Base-by-base conservation (phyloP, 148 eudicot species). In the Fallopia convolvulus region DNA sequence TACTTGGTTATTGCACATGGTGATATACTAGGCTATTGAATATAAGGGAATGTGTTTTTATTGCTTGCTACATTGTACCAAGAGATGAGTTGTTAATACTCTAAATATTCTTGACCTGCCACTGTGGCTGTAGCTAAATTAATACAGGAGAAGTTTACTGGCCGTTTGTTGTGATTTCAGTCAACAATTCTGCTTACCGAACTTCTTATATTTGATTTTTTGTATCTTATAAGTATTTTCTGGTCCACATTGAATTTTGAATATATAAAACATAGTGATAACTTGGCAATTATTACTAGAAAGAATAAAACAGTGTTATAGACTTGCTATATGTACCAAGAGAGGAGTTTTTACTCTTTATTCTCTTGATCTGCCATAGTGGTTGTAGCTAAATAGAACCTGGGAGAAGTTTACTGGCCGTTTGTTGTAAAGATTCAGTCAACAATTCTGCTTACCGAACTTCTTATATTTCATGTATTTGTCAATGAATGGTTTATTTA, bases 391-490 rank as follows among this genome's bases (percentile, higher is more conserved):
- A 76, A 1, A 76, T 76, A 2, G 20, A 55, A 21, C 11, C 26
- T 40, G 40, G 17, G 70, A 10, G 77, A 76, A 55, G 77, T 40
- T 76, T 32, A 76, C 77, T 76, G 77, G 77, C 70, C 70, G 39
- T 30, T 75, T 75, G 77, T 75, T 75, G 46, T 75, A 7, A 26
- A 75, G 12, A 30, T 14, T 12, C 77, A 10, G 77, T 75, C 71
- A 14, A 58, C 49, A 41, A 40, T 46, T n/a, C 14, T 73, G 75
- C 75, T 76, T 76, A 58, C 70, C 78, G 66, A 76, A 40, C 78
- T 76, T 58, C 70, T 76, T 47, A 58, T 46, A 58, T 33, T 11
- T 13, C 0, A 0, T 74, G 9, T 74, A 52, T 74, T 61, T 63
- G 21, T 8, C 6, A 12, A 63, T 6, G 32, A 26, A 33, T 33